Base-by-base conservation (phyloP, 2,329 filamentous ascomycete species). In the Juglanconis oblonga region DNA sequence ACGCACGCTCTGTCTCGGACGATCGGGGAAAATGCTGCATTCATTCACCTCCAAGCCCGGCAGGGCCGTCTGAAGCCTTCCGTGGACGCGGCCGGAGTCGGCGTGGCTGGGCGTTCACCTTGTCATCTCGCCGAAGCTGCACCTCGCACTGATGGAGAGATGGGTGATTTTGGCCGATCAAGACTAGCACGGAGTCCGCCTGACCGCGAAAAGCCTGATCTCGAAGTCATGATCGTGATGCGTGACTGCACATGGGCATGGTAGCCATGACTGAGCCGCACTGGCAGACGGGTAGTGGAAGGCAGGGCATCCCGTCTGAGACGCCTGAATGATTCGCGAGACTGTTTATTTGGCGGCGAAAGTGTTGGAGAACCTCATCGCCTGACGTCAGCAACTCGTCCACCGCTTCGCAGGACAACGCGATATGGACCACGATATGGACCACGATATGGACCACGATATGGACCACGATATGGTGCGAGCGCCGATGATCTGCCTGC, bases 311-410 rank as follows among this genome's bases (percentile, higher is more conserved):
- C 50, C 55, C 29, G 33, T 31, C 47, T 40, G 38, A 35, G 44
- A 59, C 36, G 47, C 52, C 35, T 47, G n/a, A 45, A 42, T 52
- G 57, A 47, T 32, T 32, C 32, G 51, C 35, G 44, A 49, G n/a
- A 49, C 24, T 24, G 24, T 52, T 50, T 38, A 11, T 38, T 8
- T 8, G 33, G 49, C 32, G 49, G 7, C 49, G 49, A 52, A 10
- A 9, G 17, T 52, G 36, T 7, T 36, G 36, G 35, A 38, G 35
- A 38, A 38, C 7, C 11, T 47, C 44, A 17, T 29, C 31, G 51
- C 51, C 35, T 48, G 32, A 36, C 33, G 32, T 6, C 44, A 48
- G 44, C 32, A 55, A 40, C 47, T 52, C 35, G 24, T 29, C 57
- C 31, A 24, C 24, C 24, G 24, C 24, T 24, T 24, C 24, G 24